Base-by-base conservation (phyloP, 768 basidiomycete genomes). In the Terana coerulea region DNA sequence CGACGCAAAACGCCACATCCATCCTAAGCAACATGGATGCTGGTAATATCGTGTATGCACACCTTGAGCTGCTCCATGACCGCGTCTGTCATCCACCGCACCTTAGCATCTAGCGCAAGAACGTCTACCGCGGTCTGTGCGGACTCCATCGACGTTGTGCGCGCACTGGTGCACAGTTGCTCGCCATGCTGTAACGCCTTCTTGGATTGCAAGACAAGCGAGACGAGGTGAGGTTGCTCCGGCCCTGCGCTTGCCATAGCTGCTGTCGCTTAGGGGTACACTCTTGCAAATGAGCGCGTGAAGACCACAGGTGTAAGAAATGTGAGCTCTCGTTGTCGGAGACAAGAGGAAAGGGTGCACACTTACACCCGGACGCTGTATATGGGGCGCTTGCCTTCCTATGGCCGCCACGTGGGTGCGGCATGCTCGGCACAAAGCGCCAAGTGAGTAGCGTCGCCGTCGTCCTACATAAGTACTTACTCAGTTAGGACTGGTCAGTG, bases 111-210 rank as follows among this genome's bases (percentile, higher is more conserved):
- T 17, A 90, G 73, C 0, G 84, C 84, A 5, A 92, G 75, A 3
- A 91, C 79, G 60, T 90, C 86, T 11, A 89, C 72, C 0, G 82
- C 79, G 33, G 75, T 73, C 55, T 82, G 79, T 0, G 87, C 79
- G 2, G 90, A 88, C 36, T 75, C 69, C 56, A 79, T 79, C n/a
- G 86, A 80, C 19, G 84, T 68, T 1, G 66, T 60, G 59, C 86
- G 81, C 1, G 90, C 87, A 30, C 72, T 75, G 1, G 78, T 79
- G 61, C 91, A 92, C 5, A 92, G 75, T 44, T 83, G 77, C 69
- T 91, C 78, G 1, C 88, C 90, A 33, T 84, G 80, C 55, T 88
- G 83, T 2, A 93, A 76, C 0, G 88, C 90, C 60, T 87, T 88
- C 75, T 91, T 87, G 2, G 90, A 91, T 60, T 88, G 84, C 1